Base-by-base conservation (phyloP, 306 rosid species). In the Casuarina equisetifolia region DNA sequence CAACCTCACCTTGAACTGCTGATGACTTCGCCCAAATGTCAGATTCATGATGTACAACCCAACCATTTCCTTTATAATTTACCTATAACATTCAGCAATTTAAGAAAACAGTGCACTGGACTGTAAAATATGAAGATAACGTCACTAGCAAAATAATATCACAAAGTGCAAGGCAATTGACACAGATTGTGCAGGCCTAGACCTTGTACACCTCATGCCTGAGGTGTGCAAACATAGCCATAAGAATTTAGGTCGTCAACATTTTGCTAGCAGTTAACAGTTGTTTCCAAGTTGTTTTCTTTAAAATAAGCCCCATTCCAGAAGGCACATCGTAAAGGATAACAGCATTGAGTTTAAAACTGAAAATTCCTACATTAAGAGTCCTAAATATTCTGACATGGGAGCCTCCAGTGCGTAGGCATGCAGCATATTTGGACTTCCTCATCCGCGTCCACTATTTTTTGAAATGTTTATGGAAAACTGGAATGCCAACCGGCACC, bases 1-100 rank as follows among this genome's bases (percentile, higher is more conserved):
- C 91, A 51, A 82, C 93, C 74, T 84, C 81, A 76, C 96, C 97
- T 51, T 83, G 82, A 82, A 76, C 86, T 4, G 97, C 88, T 25
- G 97, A 92, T 55, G 92, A 82, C 83, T 84, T 92, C 0, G 93
- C 93, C 97, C 97, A 92, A 58, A 92, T 74, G 69, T 90, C 97
- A 7, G 97, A 88, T 75, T 77, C 80, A 52, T 87, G 90, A 87
- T 92, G 97, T 52, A 81, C 92, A 83, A 90, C 97, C 97, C 97
- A 90, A 32, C 97, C 97, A 72, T 46, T 84, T 62, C 91, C 86
- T 81, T 88, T 79, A 73, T 92, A 92, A 83, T 92, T 92, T 73
- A 88, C 95, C 97, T 92, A 70, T 45, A 57, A 78, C 13, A 63
- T 84, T 75, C 7, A 51, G 45, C 13, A 57, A 76, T 69, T 25